Evolutionary conservation across 768 basidiomycete species (phyloP).

Genomic region (Mycena epipterygia): DNA sequence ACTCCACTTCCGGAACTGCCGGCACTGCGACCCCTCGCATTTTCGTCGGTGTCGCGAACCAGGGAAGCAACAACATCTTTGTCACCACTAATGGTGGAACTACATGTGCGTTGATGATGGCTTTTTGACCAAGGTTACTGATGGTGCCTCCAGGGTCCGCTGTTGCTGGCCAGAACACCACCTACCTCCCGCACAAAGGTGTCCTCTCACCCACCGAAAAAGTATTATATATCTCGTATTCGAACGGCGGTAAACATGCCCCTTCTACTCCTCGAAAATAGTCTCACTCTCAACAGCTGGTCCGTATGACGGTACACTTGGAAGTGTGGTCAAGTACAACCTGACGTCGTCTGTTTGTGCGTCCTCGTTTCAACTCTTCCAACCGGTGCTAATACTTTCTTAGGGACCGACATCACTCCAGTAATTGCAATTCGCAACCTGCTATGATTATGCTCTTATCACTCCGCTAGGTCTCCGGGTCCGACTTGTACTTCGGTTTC

Average conservation of each 20-base stretch:
- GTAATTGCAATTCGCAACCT: constrained; percentile 39
- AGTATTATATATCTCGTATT: constrained; percentile 71
- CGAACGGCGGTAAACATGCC: constrained; percentile 55
- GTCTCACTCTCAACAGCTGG: constrained; percentile 53
- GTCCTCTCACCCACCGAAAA: constrained; percentile 71
- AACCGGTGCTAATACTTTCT: background rate
- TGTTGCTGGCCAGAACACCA: constrained; percentile 68
- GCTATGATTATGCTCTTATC: background rate
- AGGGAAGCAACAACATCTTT: constrained; percentile 68
- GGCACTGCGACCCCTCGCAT: constrained; percentile 72
- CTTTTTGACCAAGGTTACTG: background rate
- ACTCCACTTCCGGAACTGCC: constrained; percentile 66
- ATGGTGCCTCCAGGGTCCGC: constrained; percentile 59
- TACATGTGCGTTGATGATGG: constrained; percentile 58
- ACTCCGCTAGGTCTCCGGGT: constrained; percentile 51
- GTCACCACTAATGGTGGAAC: constrained; percentile 68
- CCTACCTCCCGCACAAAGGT: constrained; percentile 76
- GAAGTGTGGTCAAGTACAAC: constrained; percentile 65
- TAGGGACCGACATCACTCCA: constrained; percentile 75
- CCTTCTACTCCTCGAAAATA: background rate
- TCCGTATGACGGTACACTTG: constrained; percentile 71
- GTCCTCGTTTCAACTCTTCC: constrained; percentile 11
- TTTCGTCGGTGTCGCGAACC: constrained; percentile 76
- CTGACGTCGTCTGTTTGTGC: constrained; percentile 64
- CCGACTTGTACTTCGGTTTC: constrained; percentile 72